Conservation (phyloP, 345 rosid genomes). For the Carallia pectinifolia region DNA sequence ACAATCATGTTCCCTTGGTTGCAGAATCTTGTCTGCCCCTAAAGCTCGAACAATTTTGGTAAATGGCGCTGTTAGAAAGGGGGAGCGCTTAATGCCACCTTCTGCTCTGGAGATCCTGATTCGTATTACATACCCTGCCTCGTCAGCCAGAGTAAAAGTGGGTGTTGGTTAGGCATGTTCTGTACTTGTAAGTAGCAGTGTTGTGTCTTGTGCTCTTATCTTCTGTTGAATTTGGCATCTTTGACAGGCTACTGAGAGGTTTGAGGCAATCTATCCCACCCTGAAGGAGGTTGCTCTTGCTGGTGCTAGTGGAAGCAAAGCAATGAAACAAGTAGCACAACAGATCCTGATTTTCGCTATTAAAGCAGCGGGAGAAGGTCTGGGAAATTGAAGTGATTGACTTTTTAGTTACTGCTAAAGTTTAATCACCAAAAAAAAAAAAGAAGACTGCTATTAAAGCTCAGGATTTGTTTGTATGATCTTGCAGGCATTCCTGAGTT, state of each 20-base stretch:
- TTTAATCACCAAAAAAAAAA: too few species aligned
- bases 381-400: constrained; percentile 17
- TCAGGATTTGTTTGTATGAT: constrained; percentile 2
- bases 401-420: neutral
- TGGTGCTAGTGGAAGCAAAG: constrained; percentile 66
- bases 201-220: constrained; percentile 6
- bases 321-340: constrained; percentile 69
- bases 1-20: neutral
- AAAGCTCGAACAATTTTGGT: constrained; percentile 64
- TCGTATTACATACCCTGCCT: constrained; percentile 59
- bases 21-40: constrained; percentile 59
- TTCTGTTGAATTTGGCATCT: constrained; percentile 13
- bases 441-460: constrained; percentile 5
- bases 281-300: constrained; percentile 72
- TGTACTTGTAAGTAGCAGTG: neutral
- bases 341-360: constrained; percentile 54
- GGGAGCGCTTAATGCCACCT: constrained; percentile 71
- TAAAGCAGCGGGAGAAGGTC: constrained; percentile 63
- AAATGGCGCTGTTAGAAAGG: constrained; percentile 65
- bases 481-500: constrained; percentile 53
- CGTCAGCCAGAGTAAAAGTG: constrained; percentile 69
- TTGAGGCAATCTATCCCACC: constrained; percentile 57
- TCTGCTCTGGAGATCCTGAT: constrained; percentile 57
- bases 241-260: constrained; percentile 76
- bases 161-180: constrained; percentile 10